Percentiles rank a stretch among this genome's conserved stretches.
Conservation (phyloP, 169 alveolate species). For the Eimeria zaria region DNA sequence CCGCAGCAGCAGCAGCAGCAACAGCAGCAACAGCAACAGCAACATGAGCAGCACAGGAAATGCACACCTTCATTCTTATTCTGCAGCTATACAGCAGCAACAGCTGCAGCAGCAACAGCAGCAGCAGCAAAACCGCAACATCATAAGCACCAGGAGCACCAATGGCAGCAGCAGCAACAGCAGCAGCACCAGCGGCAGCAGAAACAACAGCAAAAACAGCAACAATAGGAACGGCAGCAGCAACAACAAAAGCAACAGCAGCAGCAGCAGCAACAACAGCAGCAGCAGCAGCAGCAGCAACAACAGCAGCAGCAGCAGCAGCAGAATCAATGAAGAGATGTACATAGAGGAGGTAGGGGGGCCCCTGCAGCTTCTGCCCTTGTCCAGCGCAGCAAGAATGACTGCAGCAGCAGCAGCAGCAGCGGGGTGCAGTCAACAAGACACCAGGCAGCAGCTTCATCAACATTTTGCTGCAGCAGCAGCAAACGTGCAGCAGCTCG, state of each 20-base stretch:
- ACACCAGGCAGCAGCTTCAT: constrained; percentile 24
- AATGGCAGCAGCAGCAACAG: not conserved
- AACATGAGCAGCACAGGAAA: constrained; percentile 8
- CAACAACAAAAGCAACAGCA: not conserved
- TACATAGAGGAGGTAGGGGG: constrained; percentile 5
- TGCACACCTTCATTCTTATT: not conserved
- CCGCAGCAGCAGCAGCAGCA: constrained; percentile 45
- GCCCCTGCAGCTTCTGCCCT: constrained; percentile 18
- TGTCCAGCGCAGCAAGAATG: constrained; percentile 27
- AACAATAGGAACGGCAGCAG: not conserved
- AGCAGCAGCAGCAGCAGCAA: not conserved
- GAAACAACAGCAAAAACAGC: not conserved
- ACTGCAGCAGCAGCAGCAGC: constrained; percentile 51
- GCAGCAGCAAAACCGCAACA: not conserved
- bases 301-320: not conserved
- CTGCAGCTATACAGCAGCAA: not conserved
- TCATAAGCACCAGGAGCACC: too few relatives aligned
- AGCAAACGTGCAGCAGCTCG: not conserved
- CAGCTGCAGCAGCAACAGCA: not conserved
- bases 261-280: not conserved
- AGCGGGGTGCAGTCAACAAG: constrained; percentile 35
- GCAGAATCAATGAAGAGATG: not conserved
- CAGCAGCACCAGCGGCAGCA: constrained; percentile 2
- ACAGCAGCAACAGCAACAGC: constrained; percentile 53
- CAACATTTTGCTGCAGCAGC: constrained; percentile 51